These are phyloP conservation scores for Chaetoscypha palmicola DNA, from an alignment of 2,329 filamentous ascomycete species.

Conservation along the genomic window DNA sequence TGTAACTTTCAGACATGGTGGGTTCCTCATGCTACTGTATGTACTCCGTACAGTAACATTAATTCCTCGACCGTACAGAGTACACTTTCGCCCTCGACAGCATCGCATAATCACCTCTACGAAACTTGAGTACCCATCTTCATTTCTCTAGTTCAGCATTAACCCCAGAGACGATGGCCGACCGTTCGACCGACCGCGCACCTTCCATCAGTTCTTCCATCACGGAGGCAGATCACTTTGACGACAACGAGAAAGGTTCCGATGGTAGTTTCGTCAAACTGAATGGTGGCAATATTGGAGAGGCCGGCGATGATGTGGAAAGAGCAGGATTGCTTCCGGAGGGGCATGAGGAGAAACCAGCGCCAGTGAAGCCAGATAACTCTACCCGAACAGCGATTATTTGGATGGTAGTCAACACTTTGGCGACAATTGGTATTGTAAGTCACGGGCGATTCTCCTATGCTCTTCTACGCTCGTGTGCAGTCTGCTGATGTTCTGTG, in stretches of 20 bases:
- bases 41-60: no score
- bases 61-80: no score
- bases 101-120: no score
- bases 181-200: conserved; percentile 19
- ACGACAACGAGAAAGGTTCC: conserved; percentile 21
- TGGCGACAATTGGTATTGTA: conserved; percentile 58
- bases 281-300: conserved; percentile 31
- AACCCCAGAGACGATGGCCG: conserved; percentile 20
- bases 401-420: conserved; percentile 56
- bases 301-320: conserved; percentile 35
- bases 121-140: background rate
- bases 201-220: conserved; percentile 25
- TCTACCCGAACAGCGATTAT: conserved; percentile 37
- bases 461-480: background rate
- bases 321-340: conserved; percentile 36
- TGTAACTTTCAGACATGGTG: no score
- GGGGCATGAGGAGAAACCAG: conserved; percentile 29
- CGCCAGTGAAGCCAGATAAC: conserved; percentile 21
- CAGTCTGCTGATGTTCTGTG: background rate
- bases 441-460: conserved; percentile 20
- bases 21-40: no score
- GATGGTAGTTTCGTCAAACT: conserved; percentile 24
- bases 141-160: background rate
- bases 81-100: no score
- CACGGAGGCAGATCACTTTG: conserved; percentile 24